Base-by-base conservation (phyloP, 192 early-diverging fungal species). In the Paraglomus brasilianum region DNA sequence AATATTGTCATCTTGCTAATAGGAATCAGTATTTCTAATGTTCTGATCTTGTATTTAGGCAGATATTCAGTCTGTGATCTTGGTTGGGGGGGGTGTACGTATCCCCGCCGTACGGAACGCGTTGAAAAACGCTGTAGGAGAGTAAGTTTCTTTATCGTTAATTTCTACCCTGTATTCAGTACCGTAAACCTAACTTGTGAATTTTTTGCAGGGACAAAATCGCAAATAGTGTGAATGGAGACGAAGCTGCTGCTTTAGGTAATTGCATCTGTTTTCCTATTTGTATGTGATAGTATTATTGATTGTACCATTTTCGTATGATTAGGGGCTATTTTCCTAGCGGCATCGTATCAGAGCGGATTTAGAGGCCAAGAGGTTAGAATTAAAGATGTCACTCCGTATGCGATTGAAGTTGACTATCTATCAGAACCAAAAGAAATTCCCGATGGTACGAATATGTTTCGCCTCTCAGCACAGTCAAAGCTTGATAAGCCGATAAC, bases 21-120 rank as follows among this genome's bases (percentile, higher is more conserved):
- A 15, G 76, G 2, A 40, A 74, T n/a, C 42, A 13, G 24, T 5
- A 60, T n/a, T 47, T 71, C 17, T 15, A 15, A 14, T 66, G 10
- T 48, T 22, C 45, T 9, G 47, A 19, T 15, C 24, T 52, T 9
- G 46, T 21, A 39, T n/a, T 7, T 70, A 86, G 82, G 67, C 71
- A 41, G 86, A 95, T 22, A 82, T 98, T 19, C 75, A 88, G 70
- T 93, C 96, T 10, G 79, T 98, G n/a, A 89, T 99, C 19, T 81
- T 99, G 17, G 93, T 97, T 15, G 97, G 97, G 68, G 97, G 97
- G 21, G 89, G 90, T 71, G 86, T 91, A 36, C 91, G 97, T 55
- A 82, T 94, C 41, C 97, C 97, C 10, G 78, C 87, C 59, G 87
- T 99, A 64, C 94, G 96, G 74, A 68, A 78, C 42, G 81, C 74